phyloP scores from a whole-genome alignment of 306 rosid species.

The Medicago arabica region DNA sequence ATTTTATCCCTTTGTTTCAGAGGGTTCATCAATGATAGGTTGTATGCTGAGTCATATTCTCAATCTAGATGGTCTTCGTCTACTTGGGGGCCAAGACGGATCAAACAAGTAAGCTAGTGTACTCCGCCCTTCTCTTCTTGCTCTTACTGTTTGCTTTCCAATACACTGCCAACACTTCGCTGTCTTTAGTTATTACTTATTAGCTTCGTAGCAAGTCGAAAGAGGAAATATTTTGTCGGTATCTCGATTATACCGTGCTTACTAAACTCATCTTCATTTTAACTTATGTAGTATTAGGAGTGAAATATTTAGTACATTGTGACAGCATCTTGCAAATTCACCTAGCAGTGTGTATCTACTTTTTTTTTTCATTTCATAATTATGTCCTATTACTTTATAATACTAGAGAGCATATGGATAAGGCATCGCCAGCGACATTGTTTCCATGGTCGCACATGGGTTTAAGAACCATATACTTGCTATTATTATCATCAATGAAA shows the following conservation, averaged over 20 bases:
- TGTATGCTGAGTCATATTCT: conserved; percentile 66
- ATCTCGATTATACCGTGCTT: conserved; percentile 14
- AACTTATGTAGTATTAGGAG: conserved; percentile 11
- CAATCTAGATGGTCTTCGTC: conserved; percentile 91
- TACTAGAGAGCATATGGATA: conserved; percentile 16
- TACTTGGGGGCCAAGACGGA: conserved; percentile 92
- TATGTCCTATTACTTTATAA: conserved; percentile 9
- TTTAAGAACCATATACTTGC: conserved; percentile 24
- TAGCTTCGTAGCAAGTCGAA: conserved; percentile 13
- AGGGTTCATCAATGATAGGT: conserved; percentile 73
- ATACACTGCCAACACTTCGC: background rate
- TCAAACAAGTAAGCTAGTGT: conserved; percentile 66
- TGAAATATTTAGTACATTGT: background rate
- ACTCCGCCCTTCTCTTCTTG: conserved; percentile 10
- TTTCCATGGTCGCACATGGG: background rate
- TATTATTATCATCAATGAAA: conserved; percentile 33
- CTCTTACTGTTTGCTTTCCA: conserved; percentile 13
- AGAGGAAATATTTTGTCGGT: background rate
- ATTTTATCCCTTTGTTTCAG: conserved; percentile 47
- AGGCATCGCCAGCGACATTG: conserved; percentile 5
- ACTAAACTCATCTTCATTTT: conserved; percentile 11
- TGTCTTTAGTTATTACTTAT: conserved; percentile 5
- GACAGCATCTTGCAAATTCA: conserved; percentile 36
- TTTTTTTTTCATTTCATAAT: background rate
- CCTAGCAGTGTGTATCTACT: background rate